These are phyloP conservation scores for Ophiosphaerella herpotricha DNA, from an alignment of 2,329 filamentous ascomycete genomes.

Conservation along the genomic window DNA sequence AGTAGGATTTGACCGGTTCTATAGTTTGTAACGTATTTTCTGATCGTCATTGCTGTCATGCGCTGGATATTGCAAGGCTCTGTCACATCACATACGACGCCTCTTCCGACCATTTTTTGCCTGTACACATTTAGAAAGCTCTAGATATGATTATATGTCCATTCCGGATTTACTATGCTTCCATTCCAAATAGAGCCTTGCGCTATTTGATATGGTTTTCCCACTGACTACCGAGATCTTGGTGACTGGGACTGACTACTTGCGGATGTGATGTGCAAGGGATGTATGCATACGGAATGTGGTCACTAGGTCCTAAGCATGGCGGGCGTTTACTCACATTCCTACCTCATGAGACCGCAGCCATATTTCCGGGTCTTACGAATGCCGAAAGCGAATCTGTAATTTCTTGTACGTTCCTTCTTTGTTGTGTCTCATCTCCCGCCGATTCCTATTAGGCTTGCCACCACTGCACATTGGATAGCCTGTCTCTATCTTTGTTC, in stretches of 20 bases:
- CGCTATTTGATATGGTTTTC: neutral
- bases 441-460: slow-evolving; percentile 11
- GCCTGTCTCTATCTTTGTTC: slow-evolving; percentile 19
- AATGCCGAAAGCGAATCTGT: slow-evolving; percentile 20
- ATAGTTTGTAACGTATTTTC: slow-evolving; percentile 3
- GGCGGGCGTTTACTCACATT: slow-evolving; percentile 13
- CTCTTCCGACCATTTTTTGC: slow-evolving; percentile 5
- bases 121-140: slow-evolving; percentile 10
- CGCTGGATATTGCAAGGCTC: slow-evolving; percentile 11
- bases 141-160: slow-evolving; percentile 15
- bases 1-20: slow-evolving; percentile 16
- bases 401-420: slow-evolving; percentile 29
- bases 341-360: slow-evolving; percentile 6
- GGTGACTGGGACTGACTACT: neutral
- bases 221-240: slow-evolving; percentile 6
- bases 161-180: neutral
- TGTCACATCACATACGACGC: slow-evolving; percentile 32
- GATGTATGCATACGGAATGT: slow-evolving; percentile 22
- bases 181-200: neutral
- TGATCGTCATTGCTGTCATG: slow-evolving; percentile 10
- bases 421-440: slow-evolving; percentile 30
- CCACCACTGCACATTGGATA: slow-evolving; percentile 8
- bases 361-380: slow-evolving; percentile 7
- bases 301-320: slow-evolving; percentile 11
- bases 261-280: slow-evolving; percentile 12